Evolutionary conservation across 495 filamentous ascomycete genomes (phyloP).

Genomic region (Penicillium coprophilum): DNA sequence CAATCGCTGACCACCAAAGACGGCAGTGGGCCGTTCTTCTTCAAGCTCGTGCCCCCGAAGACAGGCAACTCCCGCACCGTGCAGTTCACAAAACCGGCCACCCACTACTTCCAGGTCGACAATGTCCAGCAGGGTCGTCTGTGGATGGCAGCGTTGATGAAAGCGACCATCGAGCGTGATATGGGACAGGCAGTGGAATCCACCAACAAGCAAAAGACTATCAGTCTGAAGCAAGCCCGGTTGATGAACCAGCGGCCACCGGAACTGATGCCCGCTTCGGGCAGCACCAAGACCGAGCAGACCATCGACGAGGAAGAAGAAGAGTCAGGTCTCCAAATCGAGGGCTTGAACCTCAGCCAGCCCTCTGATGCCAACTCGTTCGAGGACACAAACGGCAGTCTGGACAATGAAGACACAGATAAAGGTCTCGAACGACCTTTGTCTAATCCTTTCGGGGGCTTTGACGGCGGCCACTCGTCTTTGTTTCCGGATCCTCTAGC

Average conservation of each 20-base stretch:
- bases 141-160: conserved; percentile 99
- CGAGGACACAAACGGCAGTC: conserved; percentile 19
- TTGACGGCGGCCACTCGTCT: conserved; percentile 19
- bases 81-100: conserved; percentile 93
- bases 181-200: conserved; percentile 72
- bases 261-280: conserved; percentile 63
- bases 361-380: conserved; percentile 20
- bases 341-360: conserved; percentile 33
- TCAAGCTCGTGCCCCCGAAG: conserved; percentile 94
- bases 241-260: conserved; percentile 84
- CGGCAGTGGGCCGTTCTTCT: conserved; percentile 78
- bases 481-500: conserved; percentile 31
- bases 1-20: conserved; percentile 26
- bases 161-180: conserved; percentile 97
- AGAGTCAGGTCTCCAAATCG: conserved; percentile 34
- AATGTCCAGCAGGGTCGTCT: conserved; percentile 81
- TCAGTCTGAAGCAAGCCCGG: conserved; percentile 79
- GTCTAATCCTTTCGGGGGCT: conserved; percentile 30
- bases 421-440: conserved; percentile 1
- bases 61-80: conserved; percentile 85
- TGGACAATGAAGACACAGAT: conserved; percentile 15
- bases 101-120: conserved; percentile 96
- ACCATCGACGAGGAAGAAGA: conserved; percentile 30
- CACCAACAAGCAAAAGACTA: conserved; percentile 94
- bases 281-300: conserved; percentile 16